phyloP scores from a whole-genome alignment of 805 yeast genomes.

The Schizosaccharomyces pombe region DNA sequence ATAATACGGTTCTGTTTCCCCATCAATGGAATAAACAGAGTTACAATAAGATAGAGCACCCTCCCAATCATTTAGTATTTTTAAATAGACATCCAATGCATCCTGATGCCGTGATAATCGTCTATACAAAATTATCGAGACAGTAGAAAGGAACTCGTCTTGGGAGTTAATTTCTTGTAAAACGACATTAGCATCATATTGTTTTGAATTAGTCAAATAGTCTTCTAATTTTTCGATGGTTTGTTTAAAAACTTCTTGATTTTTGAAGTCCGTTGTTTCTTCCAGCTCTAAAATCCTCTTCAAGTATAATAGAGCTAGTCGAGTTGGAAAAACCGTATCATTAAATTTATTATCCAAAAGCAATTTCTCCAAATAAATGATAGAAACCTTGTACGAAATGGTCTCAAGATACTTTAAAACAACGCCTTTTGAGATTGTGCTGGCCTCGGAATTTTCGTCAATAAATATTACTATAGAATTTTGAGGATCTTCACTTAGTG shows the following conservation, averaged over 20 bases:
- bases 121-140: background rate
- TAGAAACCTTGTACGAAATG: background rate
- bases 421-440: constrained; percentile 23
- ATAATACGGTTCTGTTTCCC: background rate
- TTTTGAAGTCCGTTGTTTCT: background rate
- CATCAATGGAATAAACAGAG: background rate
- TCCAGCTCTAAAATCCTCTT: background rate
- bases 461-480: constrained; percentile 33
- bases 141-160: background rate
- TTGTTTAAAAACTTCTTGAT: background rate
- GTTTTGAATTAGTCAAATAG: background rate
- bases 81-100: background rate
- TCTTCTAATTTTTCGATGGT: background rate
- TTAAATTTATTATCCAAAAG: background rate
- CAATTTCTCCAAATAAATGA: background rate
- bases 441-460: constrained; percentile 38
- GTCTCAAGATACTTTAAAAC: background rate
- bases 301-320: background rate
- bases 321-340: background rate
- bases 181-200: background rate
- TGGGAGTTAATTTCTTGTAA: background rate
- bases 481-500: constrained; percentile 19
- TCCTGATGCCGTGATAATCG: background rate
- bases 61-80: background rate
- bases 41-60: background rate